These are phyloP conservation scores for Globisporangium nagaii DNA, from an alignment of 352 stramenopile genomes.

Conservation along the genomic window DNA sequence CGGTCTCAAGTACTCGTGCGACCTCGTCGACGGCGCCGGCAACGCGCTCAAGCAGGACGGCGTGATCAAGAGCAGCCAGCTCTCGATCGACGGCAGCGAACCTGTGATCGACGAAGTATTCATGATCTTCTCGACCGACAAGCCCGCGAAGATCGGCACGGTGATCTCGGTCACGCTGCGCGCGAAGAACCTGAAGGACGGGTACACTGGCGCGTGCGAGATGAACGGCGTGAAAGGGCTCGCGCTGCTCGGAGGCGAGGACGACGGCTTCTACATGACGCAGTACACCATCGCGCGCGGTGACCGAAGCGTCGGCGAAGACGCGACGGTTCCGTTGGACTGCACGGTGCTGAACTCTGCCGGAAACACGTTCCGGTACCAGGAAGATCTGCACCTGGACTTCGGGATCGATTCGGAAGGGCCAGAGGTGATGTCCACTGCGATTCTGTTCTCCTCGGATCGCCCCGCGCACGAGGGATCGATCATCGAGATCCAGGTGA, in stretches of 20 bases:
- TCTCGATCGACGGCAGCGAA: conserved; percentile 29
- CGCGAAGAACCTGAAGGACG: conserved; percentile 25
- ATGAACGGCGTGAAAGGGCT: conserved; percentile 42
- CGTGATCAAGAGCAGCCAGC: conserved; percentile 17
- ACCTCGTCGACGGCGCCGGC: conserved; percentile 21
- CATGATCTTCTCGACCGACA: conserved; percentile 60
- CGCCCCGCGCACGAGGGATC: conserved; percentile 52
- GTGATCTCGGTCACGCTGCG: conserved; percentile 53
- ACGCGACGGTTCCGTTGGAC: conserved; percentile 29
- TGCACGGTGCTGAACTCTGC: conserved; percentile 36
- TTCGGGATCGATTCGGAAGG: conserved; percentile 52
- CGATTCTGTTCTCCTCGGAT: conserved; percentile 55
- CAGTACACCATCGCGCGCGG: conserved; percentile 48
- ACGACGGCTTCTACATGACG: conserved; percentile 62
- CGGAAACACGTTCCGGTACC: conserved; percentile 34
- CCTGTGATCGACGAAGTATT: conserved; percentile 39
- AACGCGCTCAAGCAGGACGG: conserved; percentile 20
- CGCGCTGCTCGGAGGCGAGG: conserved; percentile 35
- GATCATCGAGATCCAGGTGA: conserved; percentile 61
- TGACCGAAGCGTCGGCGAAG: conserved; percentile 26
- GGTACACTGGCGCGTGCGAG: conserved; percentile 42
- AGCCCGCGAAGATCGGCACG: conserved; percentile 43
- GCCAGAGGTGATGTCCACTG: conserved; percentile 33
- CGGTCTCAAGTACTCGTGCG: conserved; percentile 28
- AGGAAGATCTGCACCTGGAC: conserved; percentile 30